These are phyloP conservation scores for Pyricularia sp. DNA, from an alignment of 2,329 filamentous ascomycete species.

Conservation along the genomic window DNA sequence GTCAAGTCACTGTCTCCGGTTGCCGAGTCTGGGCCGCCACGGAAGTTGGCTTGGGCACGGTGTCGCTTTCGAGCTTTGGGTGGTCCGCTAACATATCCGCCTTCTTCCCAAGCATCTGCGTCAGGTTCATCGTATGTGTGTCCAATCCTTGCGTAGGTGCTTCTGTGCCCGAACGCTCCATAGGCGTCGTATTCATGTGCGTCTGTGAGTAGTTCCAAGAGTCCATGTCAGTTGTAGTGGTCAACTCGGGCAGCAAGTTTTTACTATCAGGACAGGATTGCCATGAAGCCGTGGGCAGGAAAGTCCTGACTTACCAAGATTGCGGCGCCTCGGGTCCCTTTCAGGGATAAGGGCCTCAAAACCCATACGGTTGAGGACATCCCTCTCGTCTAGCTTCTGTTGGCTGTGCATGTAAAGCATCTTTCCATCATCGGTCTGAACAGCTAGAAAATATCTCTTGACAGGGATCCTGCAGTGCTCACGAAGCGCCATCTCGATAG, in stretches of 20 bases:
- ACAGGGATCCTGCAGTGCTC: constrained; percentile 42
- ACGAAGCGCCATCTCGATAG: constrained; percentile 40
- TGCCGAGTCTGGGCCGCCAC: neutral
- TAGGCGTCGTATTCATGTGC: neutral
- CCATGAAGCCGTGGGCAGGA: neutral
- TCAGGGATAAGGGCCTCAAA: neutral
- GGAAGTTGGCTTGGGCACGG: neutral
- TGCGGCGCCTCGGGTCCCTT: neutral
- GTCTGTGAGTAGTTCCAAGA: neutral
- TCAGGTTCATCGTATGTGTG: neutral
- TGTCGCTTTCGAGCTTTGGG: constrained; percentile 2
- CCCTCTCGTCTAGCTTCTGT: constrained; percentile 14
- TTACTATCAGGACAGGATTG: neutral
- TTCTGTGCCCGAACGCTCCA: neutral
- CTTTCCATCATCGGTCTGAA: constrained; percentile 37
- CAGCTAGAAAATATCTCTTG: constrained; percentile 42
- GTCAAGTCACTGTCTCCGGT: neutral
- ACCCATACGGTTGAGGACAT: neutral
- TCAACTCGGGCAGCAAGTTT: neutral
- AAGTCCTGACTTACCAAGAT: neutral
- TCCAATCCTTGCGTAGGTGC: neutral
- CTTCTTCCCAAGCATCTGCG: neutral
- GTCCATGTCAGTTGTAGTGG: neutral
- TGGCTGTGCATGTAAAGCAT: constrained; percentile 36
- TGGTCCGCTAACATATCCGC: neutral